Conservation (phyloP, 1,139 yeast species). For the Debaryomyces sp. region DNA sequence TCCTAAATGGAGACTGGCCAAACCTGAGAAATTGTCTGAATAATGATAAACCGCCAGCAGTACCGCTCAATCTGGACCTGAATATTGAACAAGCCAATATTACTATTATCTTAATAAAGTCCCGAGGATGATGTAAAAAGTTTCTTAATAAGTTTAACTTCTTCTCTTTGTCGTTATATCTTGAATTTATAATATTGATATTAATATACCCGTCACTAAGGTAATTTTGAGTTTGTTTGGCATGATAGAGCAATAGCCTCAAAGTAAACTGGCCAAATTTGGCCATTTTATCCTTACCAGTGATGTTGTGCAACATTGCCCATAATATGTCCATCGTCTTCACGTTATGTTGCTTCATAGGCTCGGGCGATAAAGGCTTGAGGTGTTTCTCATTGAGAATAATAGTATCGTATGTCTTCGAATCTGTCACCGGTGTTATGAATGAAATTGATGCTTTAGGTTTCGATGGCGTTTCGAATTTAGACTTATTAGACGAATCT, state of each 20-base stretch:
- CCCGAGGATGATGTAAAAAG: slow-evolving; percentile 45
- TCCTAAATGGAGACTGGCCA: slow-evolving; percentile 70
- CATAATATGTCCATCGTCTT: slow-evolving; percentile 47
- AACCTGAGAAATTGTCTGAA: slow-evolving; percentile 73
- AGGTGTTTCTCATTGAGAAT: slow-evolving; percentile 1
- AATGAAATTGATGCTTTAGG: slow-evolving; percentile 6
- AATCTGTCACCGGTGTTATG: slow-evolving; percentile 10
- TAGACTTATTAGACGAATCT: not conserved
- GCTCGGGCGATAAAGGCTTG: not conserved
- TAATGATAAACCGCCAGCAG: slow-evolving; percentile 54
- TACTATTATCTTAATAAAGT: slow-evolving; percentile 39
- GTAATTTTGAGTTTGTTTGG: slow-evolving; percentile 40
- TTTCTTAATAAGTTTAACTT: slow-evolving; percentile 38
- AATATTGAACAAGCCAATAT: slow-evolving; percentile 34
- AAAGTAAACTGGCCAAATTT: slow-evolving; percentile 63
- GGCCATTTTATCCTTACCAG: slow-evolving; percentile 73
- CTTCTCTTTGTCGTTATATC: slow-evolving; percentile 39
- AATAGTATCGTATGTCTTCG: slow-evolving; percentile 3
- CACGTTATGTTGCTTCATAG: slow-evolving; percentile 6
- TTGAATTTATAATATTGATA: slow-evolving; percentile 29
- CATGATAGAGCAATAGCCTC: slow-evolving; percentile 54
- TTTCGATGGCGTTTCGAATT: slow-evolving; percentile 12
- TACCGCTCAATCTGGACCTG: slow-evolving; percentile 43
- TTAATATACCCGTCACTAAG: slow-evolving; percentile 39
- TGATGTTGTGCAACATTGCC: slow-evolving; percentile 52